Evolutionary conservation across 441 rosid species (phyloP).

Genomic region (Populus hybrid): DNA sequence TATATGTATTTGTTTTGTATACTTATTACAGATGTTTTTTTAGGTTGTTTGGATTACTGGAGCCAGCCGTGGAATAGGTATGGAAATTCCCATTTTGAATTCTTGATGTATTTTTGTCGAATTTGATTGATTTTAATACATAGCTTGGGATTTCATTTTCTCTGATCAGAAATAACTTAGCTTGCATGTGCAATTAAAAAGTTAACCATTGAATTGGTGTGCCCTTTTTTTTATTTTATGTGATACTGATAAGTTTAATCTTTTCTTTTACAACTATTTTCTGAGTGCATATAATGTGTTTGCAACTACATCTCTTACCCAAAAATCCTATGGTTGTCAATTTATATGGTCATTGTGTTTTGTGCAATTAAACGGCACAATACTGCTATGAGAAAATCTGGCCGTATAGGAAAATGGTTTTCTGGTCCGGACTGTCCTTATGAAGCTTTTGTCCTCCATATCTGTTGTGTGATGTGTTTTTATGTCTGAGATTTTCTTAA

Average conservation of each 20-base stretch:
- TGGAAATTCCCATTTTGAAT: not conserved
- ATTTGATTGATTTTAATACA: not conserved
- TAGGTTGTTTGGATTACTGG: slow-evolving; percentile 96
- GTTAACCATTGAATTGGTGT: too few species aligned
- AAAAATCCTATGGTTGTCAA: too few species aligned
- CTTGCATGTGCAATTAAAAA: not conserved
- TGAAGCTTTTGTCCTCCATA: not conserved
- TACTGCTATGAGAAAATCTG: not conserved
- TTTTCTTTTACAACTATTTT: too few species aligned
- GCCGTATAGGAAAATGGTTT: not conserved
- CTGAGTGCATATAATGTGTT: too few species aligned
- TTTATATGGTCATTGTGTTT: too few species aligned
- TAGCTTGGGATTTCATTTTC: not conserved
- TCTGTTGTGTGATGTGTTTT: too few species aligned
- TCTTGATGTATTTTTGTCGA: slow-evolving; percentile 4
- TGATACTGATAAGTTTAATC: too few species aligned
- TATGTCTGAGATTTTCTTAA: too few species aligned
- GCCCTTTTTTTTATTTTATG: too few species aligned
- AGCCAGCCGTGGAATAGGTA: slow-evolving; percentile 95
- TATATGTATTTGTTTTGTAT: not conserved
- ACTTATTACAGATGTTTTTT: too few species aligned
- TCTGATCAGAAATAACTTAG: not conserved
- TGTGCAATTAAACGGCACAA: not conserved
- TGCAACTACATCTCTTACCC: too few species aligned
- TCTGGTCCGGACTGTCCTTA: not conserved